Evolutionary conservation across 805 yeast genomes (phyloP).

Genomic region (Zygoascus ofunaensis): DNA sequence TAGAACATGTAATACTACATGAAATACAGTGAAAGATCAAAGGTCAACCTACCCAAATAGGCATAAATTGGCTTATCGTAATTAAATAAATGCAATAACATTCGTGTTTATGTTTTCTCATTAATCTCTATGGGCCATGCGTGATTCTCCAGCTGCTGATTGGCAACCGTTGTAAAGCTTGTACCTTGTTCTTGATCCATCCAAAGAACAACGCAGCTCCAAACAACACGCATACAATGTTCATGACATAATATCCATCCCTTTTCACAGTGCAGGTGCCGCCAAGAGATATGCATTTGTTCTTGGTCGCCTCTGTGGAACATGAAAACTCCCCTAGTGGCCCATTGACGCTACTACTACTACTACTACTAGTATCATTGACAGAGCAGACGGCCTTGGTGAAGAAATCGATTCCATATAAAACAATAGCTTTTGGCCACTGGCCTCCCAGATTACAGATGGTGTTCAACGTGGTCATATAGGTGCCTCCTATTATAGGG

Average conservation of each 20-base stretch:
- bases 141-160: conserved; percentile 64
- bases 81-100: too few relatives aligned
- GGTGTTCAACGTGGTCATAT: conserved; percentile 93
- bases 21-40: too few relatives aligned
- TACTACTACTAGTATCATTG: neutral
- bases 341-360: conserved; percentile 11
- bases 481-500: conserved; percentile 93
- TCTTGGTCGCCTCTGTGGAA: conserved; percentile 34
- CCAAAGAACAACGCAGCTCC: conserved; percentile 58
- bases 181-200: conserved; percentile 57
- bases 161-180: conserved; percentile 62
- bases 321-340: conserved; percentile 24
- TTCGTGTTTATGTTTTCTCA: too few relatives aligned
- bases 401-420: conserved; percentile 70
- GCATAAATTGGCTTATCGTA: too few relatives aligned
- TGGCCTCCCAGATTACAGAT: conserved; percentile 91
- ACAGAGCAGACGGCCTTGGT: conserved; percentile 52
- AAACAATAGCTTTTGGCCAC: conserved; percentile 86
- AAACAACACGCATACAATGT: conserved; percentile 54
- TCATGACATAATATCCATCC: conserved; percentile 84
- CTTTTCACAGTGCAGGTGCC: conserved; percentile 47
- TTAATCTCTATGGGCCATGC: conserved; percentile 4
- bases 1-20: too few relatives aligned
- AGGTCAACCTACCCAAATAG: too few relatives aligned
- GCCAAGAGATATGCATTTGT: conserved; percentile 41